Evolutionary conservation across 1,139 yeast genomes (phyloP).

Genomic region (Petasospora fabianii): DNA sequence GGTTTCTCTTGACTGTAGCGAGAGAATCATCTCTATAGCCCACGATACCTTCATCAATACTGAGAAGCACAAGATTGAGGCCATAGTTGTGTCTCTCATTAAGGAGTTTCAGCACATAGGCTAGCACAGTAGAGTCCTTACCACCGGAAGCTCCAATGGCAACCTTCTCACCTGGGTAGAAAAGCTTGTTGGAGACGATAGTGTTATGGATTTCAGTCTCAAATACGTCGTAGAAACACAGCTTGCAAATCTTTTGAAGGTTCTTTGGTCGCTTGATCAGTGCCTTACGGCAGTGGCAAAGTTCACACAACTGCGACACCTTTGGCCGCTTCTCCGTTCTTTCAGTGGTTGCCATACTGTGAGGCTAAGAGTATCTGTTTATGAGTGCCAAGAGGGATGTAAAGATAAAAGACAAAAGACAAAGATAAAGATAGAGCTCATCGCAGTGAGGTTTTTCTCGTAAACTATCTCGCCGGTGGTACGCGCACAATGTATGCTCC

Average conservation of each 20-base stretch:
- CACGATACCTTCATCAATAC: conserved; percentile 95
- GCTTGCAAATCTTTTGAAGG: conserved; percentile 84
- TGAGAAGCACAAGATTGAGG: conserved; percentile 70
- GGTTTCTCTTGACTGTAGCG: conserved; percentile 94
- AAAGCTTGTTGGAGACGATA: conserved; percentile 64
- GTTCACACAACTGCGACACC: conserved; percentile 61
- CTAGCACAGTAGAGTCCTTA: conserved; percentile 93
- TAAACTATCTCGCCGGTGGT: too few relatives aligned
- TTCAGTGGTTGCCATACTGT: too few relatives aligned
- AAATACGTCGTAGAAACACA: conserved; percentile 84
- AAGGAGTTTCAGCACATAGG: conserved; percentile 78
- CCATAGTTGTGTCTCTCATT: conserved; percentile 90
- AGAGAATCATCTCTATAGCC: conserved; percentile 97
- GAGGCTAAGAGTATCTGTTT: too few relatives aligned
- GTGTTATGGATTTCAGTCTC: conserved; percentile 96
- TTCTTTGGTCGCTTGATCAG: conserved; percentile 91
- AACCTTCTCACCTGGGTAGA: conserved; percentile 75
- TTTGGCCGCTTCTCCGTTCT: conserved; percentile 30
- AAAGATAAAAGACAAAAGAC: background rate
- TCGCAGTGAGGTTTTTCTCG: too few relatives aligned
- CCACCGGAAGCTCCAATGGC: conserved; percentile 99
- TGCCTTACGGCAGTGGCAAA: conserved; percentile 83
- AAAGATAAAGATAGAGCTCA: background rate
- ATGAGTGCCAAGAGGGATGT: background rate
- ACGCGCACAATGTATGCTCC: too few relatives aligned